Conservation (phyloP, 352 stramenopile species). For the Albugo candida region DNA sequence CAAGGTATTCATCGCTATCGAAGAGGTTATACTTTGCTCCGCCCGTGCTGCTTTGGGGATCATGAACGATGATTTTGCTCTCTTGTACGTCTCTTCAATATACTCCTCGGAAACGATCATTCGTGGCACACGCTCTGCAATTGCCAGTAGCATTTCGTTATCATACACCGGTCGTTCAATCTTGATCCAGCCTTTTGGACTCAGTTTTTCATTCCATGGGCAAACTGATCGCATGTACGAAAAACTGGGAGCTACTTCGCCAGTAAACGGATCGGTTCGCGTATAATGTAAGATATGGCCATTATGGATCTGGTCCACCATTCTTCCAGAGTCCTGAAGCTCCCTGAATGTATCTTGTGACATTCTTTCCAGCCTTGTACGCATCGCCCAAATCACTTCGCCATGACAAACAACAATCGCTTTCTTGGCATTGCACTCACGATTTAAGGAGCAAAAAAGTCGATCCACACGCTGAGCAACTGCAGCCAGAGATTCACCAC, state of each 20-base stretch:
- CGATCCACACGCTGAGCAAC: slow-evolving; percentile 70
- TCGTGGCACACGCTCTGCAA: slow-evolving; percentile 57
- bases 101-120: slow-evolving; percentile 83
- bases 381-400: slow-evolving; percentile 82
- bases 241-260: slow-evolving; percentile 66
- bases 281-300: slow-evolving; percentile 80
- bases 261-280: slow-evolving; percentile 42
- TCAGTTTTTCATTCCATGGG: slow-evolving; percentile 79
- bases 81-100: slow-evolving; percentile 67
- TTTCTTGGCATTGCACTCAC: slow-evolving; percentile 53
- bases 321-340: slow-evolving; percentile 59
- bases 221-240: slow-evolving; percentile 79
- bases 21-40: neutral
- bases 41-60: neutral
- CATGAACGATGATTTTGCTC: neutral
- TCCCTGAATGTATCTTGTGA: slow-evolving; percentile 76
- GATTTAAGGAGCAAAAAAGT: slow-evolving; percentile 55
- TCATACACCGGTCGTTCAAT: slow-evolving; percentile 78
- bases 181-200: slow-evolving; percentile 75
- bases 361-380: slow-evolving; percentile 73
- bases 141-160: slow-evolving; percentile 72
- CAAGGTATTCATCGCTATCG: neutral
- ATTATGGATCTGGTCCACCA: slow-evolving; percentile 82
- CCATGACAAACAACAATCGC: slow-evolving; percentile 75
- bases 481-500: slow-evolving; percentile 61